phyloP scores from a whole-genome alignment of 768 basidiomycete genomes.

The Mycena rosella region DNA sequence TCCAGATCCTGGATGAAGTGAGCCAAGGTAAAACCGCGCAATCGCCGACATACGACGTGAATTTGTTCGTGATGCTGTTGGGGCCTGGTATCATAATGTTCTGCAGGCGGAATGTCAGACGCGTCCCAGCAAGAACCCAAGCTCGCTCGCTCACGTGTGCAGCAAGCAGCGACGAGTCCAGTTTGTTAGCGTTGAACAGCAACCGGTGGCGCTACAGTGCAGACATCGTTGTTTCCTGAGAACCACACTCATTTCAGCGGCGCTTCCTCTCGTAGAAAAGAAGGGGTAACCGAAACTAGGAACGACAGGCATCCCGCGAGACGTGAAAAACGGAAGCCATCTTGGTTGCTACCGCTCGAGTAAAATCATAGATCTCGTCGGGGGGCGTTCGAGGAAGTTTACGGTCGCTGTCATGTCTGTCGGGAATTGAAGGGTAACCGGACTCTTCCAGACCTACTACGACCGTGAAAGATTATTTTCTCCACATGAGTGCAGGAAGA shows the following conservation, averaged over 20 bases:
- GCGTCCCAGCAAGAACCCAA: background rate
- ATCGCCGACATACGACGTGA: constrained; percentile 66
- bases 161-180: too few species aligned
- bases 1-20: constrained; percentile 77
- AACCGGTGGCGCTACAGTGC: constrained; percentile 72
- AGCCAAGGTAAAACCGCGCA: constrained; percentile 12
- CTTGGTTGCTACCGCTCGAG: constrained; percentile 71
- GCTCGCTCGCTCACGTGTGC: constrained; percentile 63
- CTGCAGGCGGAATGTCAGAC: constrained; percentile 47
- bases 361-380: constrained; percentile 83
- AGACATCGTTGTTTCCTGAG: constrained; percentile 93
- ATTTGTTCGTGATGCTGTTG: constrained; percentile 76
- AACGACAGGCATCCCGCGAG: constrained; percentile 80
- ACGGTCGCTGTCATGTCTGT: constrained; percentile 89
- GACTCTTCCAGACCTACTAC: too few species aligned
- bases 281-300: constrained; percentile 80
- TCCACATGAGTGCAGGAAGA: too few species aligned
- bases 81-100: constrained; percentile 80
- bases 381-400: constrained; percentile 85
- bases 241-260: background rate
- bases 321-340: constrained; percentile 83
- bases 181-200: background rate
- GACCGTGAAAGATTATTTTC: too few species aligned
- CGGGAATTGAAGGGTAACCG: background rate
- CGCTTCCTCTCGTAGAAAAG: too few species aligned